Conservation (phyloP, 2,329 filamentous ascomycete genomes). For the Pezicula neosporulosa region DNA sequence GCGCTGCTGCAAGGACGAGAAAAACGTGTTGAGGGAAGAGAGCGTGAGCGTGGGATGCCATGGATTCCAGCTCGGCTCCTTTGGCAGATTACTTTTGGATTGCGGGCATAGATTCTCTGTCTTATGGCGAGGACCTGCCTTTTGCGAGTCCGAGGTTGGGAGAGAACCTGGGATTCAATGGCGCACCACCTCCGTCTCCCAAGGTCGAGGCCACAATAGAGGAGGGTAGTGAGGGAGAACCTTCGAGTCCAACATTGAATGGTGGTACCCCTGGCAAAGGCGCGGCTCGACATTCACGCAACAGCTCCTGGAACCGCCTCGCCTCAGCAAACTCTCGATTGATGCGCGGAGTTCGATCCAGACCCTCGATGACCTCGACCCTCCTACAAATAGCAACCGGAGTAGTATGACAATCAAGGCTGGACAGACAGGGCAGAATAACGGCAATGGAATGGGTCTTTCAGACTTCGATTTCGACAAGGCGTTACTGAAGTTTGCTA, state of each 20-base stretch:
- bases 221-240: conserved; percentile 53
- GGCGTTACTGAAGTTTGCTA: conserved; percentile 89
- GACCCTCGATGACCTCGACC: conserved; percentile 54
- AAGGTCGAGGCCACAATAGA: conserved; percentile 56
- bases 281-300: conserved; percentile 55
- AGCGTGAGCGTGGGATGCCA: conserved; percentile 16
- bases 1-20: background rate
- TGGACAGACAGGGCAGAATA: conserved; percentile 5
- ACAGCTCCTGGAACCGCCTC: conserved; percentile 57
- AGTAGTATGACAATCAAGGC: conserved; percentile 63
- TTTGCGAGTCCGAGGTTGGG: conserved; percentile 22
- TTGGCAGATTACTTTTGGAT: conserved; percentile 77
- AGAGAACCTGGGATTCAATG: conserved; percentile 14
- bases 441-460: conserved; percentile 26
- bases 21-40: too few species aligned
- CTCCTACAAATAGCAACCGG: conserved; percentile 47
- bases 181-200: conserved; percentile 20
- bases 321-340: conserved; percentile 51
- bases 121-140: conserved; percentile 54
- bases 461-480: conserved; percentile 89
- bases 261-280: conserved; percentile 14
- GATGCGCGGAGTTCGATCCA: conserved; percentile 49
- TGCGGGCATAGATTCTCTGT: conserved; percentile 65
- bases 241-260: conserved; percentile 31
- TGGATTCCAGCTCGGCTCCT: conserved; percentile 51